Evolutionary conservation across 768 basidiomycete species (phyloP), one percentile per base, ranked within the genome.

Genomic region (Amanita rimosa): DNA sequence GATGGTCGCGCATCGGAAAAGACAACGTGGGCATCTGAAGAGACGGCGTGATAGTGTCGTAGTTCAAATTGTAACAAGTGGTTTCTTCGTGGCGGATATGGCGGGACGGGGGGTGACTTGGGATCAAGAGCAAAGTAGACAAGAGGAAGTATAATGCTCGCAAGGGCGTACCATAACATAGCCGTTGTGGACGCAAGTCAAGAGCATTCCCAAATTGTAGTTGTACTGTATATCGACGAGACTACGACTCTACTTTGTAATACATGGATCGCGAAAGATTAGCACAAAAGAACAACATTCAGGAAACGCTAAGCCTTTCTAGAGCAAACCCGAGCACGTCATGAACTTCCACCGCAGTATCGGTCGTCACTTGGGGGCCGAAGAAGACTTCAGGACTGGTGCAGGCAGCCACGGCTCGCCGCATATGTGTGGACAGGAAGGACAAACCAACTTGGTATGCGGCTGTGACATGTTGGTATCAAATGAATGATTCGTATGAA

Each of bases 391-490:
- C 92, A 8, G 92, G 92, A 47, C 86, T 88, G 0, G 92, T 94
- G 67, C 95, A 96, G 11, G 92, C 83, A 2, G 95, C 86, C 21
- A 98, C 87, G 8, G 96, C 95, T 39, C 95, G 85, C 36, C 95
- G 80, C 90, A 96, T 95, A 60, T 91, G 88, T 29, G 74, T 86
- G 17, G 91, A 89, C 56, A 99, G 68, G 75, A 94, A 94, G 19
- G 92, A 85, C 38, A 97, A 65, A n/a, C 95, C 95, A 46, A 97
- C 88, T 69, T 97, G 95, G 64, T 92, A 97, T 26, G 93, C 89
- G 55, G 94, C 89, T 92, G 57, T 36, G 51, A 34, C 48, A 51
- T 47, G 22, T 33, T 45, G 31, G 33, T 21, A 48, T 35, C 48
- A 35, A 51, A 24, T 46, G 33, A n/a, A 11, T 27, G 8, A 22